Evolutionary conservation across 768 basidiomycete species (phyloP), one percentile per base, ranked within the genome.

Genomic region (Suillus occidentalis): DNA sequence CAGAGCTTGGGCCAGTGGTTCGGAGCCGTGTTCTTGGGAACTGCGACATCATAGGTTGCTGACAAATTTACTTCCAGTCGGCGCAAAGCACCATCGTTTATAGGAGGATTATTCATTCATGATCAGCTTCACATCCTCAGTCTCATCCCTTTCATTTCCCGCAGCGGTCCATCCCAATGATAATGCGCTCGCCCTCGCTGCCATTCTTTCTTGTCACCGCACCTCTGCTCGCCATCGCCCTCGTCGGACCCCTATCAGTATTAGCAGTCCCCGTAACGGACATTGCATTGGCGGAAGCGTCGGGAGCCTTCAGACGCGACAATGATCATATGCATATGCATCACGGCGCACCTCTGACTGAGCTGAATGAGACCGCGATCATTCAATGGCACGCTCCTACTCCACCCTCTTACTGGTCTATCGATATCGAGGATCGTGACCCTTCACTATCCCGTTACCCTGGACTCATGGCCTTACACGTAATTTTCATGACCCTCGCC

Each of bases 321-420:
- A 72, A 71, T 56, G 80, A 78, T 43, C 82, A 85, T 65, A 80
- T 74, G 63, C 85, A 84, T 39, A 79, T 85, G 71, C 77, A 80
- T 63, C 78, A 79, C 50, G 82, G 72, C 1, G 81, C 81, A 5
- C 88, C 89, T 16, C 67, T 86, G 31, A 68, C 82, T n/a, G 79
- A 84, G 65, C 80, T 96, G 63, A 92, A 96, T 75, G 95, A 95
- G 73, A 90, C 91, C 0, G 86, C 90, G 62, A 78, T 95, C 57
- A 79, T 86, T 39, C 73, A 85, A 68, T 77, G 79, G 63, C 93
- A 95, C 73, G 73, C 80, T 0, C 87, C 88, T 0, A 91, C 89
- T 0, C 91, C 91, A 0, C 86, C 89, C 0, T 94, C 93, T 3
- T 97, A 94, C 75, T 94, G 87, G 76, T 88, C 90, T 16, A 84